Conservation (phyloP, 2,329 filamentous ascomycete species). For the Microdochium paspali region DNA sequence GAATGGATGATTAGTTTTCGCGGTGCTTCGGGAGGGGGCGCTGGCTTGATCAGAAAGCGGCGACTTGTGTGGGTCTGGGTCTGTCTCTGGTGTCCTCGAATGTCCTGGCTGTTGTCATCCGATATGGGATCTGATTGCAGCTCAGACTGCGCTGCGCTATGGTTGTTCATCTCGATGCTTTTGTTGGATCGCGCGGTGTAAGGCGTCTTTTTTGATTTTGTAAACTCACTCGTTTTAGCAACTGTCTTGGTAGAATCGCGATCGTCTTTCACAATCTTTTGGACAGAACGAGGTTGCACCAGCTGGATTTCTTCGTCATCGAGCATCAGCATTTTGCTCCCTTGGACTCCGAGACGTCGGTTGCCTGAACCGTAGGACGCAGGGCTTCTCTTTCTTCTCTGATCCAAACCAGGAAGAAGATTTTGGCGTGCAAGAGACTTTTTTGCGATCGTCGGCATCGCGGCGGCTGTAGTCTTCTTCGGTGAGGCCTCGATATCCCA, state of each 20-base stretch:
- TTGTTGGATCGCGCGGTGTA: background rate
- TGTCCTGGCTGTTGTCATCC: background rate
- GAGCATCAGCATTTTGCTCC: background rate
- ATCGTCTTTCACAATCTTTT: no score
- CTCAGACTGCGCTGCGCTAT: background rate
- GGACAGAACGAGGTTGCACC: no score
- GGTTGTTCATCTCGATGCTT: background rate
- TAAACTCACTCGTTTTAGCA: no score
- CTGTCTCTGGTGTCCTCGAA: background rate
- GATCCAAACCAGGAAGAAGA: constrained; percentile 3
- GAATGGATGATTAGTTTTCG: no score
- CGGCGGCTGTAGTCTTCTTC: no score
- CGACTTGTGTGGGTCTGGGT: background rate
- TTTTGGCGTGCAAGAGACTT: no score
- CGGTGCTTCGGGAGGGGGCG: no score
- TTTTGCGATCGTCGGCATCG: no score
- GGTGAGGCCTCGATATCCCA: background rate
- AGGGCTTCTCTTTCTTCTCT: constrained; percentile 10
- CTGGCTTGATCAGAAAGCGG: no score
- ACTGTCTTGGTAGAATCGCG: no score
- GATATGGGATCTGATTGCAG: background rate
- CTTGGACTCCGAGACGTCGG: background rate
- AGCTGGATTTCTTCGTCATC: no score
- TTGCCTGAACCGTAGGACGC: constrained; percentile 1
- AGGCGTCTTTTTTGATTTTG: background rate